Base-by-base conservation (phyloP, 495 filamentous ascomycete genomes). In the Apiosordaria backusii region DNA sequence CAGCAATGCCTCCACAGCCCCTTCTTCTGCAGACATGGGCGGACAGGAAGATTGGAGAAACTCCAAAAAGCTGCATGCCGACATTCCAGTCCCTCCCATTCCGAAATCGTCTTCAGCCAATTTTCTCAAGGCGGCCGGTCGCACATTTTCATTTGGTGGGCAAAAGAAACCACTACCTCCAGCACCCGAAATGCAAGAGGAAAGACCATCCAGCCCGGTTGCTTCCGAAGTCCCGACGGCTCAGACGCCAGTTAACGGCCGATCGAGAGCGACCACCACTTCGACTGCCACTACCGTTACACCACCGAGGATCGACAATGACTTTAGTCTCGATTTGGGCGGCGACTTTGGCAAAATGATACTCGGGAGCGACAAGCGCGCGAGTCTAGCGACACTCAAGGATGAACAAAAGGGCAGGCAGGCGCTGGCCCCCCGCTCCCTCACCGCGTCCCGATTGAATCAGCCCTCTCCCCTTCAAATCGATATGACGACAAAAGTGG, bases 141-240 rank as follows among this genome's bases (percentile, higher is more conserved):
- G 90, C 57, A 89, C 90, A 0, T 90, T 93, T 66, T 93, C 90
- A 0, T 92, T 91, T 71, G 89, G 86, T 25, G 78, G 74, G n/a
- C 80, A 81, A 59, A 86, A 84, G 64, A 83, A 78, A 52, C 68
- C 77, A 19, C 50, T 79, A 3, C 78, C 82, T 4, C 77, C 82
- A 6, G 80, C 81, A 60, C 76, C 79, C 9, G 71, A 77, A n/a
- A 70, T 78, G 15, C 74, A 78, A 50, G 81, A 81, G 60, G 70
- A 75, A 0, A 68, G 71, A 52, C 76, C 81, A 13, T 71, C 80
- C 25, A 72, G 75, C 22, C 76, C 78, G 5, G 58, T 60, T 3
- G 68, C 65, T 57, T 71, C 69, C n/a, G 73, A 75, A 18, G 27
- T 67, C 50, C 59, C 59, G n/a, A 66, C 74, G 22, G 72, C 70